Evolutionary conservation across 2,329 filamentous ascomycete genomes (phyloP).

Genomic region (Penicillium sp.): DNA sequence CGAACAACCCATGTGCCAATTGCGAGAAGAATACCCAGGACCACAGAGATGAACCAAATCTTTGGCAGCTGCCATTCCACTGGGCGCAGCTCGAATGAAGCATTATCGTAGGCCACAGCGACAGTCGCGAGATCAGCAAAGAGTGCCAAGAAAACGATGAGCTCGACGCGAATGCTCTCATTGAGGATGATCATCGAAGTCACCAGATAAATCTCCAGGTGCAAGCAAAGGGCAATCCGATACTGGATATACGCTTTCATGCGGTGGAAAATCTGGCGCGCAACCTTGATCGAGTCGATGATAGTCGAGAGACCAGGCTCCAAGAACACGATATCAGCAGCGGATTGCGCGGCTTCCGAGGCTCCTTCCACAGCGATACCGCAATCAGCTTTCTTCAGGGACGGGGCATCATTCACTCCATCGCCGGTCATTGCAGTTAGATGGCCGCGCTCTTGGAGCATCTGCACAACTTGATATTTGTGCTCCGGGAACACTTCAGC

Average conservation of each 20-base stretch:
- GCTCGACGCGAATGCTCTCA: slow-evolving; percentile 71
- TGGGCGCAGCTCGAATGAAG: slow-evolving; percentile 73
- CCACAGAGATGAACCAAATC: slow-evolving; percentile 69
- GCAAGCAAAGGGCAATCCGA: slow-evolving; percentile 73
- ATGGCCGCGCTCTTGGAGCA: slow-evolving; percentile 72
- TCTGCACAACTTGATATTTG: slow-evolving; percentile 75
- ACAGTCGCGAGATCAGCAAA: slow-evolving; percentile 81
- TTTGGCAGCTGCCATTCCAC: slow-evolving; percentile 83
- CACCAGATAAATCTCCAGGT: slow-evolving; percentile 75
- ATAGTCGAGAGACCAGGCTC: slow-evolving; percentile 72
- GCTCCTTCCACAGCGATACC: slow-evolving; percentile 74
- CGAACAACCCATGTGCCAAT: slow-evolving; percentile 74
- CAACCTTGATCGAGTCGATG: slow-evolving; percentile 72
- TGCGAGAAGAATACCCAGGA: slow-evolving; percentile 68
- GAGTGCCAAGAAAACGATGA: slow-evolving; percentile 77
- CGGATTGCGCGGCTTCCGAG: slow-evolving; percentile 71
- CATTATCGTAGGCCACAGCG: slow-evolving; percentile 79
- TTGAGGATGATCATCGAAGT: slow-evolving; percentile 80
- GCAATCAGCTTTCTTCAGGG: slow-evolving; percentile 72
- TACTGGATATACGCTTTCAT: slow-evolving; percentile 80
- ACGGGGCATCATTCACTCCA: slow-evolving; percentile 74
- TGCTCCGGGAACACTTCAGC: slow-evolving; percentile 75
- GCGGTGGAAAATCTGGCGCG: slow-evolving; percentile 74
- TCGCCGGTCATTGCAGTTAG: slow-evolving; percentile 76
- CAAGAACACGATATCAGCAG: slow-evolving; percentile 73